phyloP scores from a whole-genome alignment of 225 moss, liverwort and hornwort genomes.

The Marchantia polymorpha region DNA sequence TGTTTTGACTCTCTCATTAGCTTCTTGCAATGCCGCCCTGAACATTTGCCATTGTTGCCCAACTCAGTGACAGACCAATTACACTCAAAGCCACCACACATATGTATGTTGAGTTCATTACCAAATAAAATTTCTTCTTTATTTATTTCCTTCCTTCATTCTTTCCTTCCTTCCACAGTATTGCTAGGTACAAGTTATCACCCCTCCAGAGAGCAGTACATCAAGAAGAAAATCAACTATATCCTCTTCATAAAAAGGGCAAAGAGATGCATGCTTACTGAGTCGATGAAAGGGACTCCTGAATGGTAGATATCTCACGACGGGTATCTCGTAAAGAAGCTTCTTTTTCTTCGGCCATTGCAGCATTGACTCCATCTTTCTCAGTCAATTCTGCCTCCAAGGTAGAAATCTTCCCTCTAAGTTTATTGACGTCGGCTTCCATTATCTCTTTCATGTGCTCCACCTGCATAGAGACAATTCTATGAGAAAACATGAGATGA shows the following conservation, averaged over 20 bases:
- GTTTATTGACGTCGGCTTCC: constrained; percentile 61
- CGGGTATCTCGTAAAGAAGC: constrained; percentile 48
- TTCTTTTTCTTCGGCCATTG: constrained; percentile 60
- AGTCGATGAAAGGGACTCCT: constrained; percentile 50
- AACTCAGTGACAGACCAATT: too few relatives aligned
- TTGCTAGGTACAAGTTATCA: neutral
- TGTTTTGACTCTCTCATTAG: constrained; percentile 57
- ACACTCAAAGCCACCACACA: too few relatives aligned
- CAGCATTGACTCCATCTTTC: constrained; percentile 57
- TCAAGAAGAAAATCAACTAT: neutral
- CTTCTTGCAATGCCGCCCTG: constrained; percentile 59
- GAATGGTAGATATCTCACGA: constrained; percentile 55
- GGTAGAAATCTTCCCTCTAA: constrained; percentile 50
- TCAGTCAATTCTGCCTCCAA: constrained; percentile 61
- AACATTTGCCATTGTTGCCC: neutral
- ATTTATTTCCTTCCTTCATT: too few relatives aligned
- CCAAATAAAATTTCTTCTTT: too few relatives aligned
- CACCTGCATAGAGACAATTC: constrained; percentile 44
- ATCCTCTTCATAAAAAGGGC: neutral
- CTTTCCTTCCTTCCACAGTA: too few relatives aligned
- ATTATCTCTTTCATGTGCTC: constrained; percentile 76
- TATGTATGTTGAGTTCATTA: too few relatives aligned
- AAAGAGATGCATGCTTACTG: constrained; percentile 41
- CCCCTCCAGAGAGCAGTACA: neutral
- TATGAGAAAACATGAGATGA: neutral